Percentiles rank a stretch among this genome's conserved stretches.
Evolutionary conservation across 345 rosid genomes (phyloP).

Genomic region (Rhodamnia argentea): DNA sequence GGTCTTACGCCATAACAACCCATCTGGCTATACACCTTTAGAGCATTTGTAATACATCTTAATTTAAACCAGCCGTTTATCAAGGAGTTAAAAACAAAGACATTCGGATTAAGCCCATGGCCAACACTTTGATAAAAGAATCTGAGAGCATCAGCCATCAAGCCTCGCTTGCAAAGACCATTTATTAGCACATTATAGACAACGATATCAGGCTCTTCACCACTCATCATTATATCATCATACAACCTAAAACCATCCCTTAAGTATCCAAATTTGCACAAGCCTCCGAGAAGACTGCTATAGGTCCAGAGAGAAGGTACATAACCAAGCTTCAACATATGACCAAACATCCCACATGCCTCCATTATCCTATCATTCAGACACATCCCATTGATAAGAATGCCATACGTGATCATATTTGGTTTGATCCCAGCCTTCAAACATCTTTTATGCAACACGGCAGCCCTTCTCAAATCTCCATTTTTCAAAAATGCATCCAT

Average conservation of each 20-base stretch:
- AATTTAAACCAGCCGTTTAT: slow-evolving; percentile 38
- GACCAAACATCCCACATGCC: slow-evolving; percentile 36
- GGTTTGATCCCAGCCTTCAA: slow-evolving; percentile 27
- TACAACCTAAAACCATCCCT: slow-evolving; percentile 27
- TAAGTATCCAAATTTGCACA: slow-evolving; percentile 30
- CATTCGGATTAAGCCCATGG: slow-evolving; percentile 17
- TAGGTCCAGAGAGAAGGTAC: slow-evolving; percentile 31
- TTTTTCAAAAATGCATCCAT: slow-evolving; percentile 24
- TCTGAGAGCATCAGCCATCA: slow-evolving; percentile 23
- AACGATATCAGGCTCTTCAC: slow-evolving; percentile 19
- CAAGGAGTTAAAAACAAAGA: slow-evolving; percentile 28
- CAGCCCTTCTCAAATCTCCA: slow-evolving; percentile 21
- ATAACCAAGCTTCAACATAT: slow-evolving; percentile 27
- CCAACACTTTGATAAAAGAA: slow-evolving; percentile 17
- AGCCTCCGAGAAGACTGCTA: slow-evolving; percentile 38
- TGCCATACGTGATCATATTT: slow-evolving; percentile 29
- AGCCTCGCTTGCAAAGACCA: slow-evolving; percentile 44
- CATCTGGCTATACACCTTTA: slow-evolving; percentile 23
- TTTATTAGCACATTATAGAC: slow-evolving; percentile 24
- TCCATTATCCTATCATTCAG: slow-evolving; percentile 19
- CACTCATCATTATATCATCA: slow-evolving; percentile 17
- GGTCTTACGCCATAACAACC: slow-evolving; percentile 11
- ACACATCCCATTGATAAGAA: slow-evolving; percentile 40
- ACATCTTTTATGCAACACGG: slow-evolving; percentile 26
- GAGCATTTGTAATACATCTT: slow-evolving; percentile 4